Base-by-base conservation (phyloP, 108 stramenopile genomes). In the Aurantiochytrium sp. region DNA sequence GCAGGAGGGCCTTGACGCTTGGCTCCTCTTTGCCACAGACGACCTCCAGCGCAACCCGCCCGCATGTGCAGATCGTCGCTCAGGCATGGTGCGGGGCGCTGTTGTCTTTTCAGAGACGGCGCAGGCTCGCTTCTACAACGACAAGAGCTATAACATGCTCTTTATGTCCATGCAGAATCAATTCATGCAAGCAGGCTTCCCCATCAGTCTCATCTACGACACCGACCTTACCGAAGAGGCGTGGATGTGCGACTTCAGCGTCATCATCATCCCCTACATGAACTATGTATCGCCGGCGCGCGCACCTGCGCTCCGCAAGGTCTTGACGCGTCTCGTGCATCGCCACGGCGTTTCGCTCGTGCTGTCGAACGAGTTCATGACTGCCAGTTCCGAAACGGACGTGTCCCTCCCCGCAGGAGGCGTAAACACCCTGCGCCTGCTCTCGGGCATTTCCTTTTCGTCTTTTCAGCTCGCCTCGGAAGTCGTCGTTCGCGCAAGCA, bases 161-260 rank as follows among this genome's bases (percentile, higher is more conserved):
- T 83, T 83, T 23, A 53, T 53, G 51, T 43, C 76, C 76, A 83
- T 83, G 76, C 76, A 83, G 51, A 14, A 53, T 23, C 76, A 83
- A 83, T 53, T 83, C 51, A 83, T 83, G 76, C 76, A 83, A 23
- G 76, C 76, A 12, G 76, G 76, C 45, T 19, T 83, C 4, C 76
- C 76, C n/a, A n/a, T 53, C 45, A 28, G 6, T 6, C 76, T 47
- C 51, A 83, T 83, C 51, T 53, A 83, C 4, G 45, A 53, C 6
- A 16, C 44, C 12, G 51, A 47, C 51, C 45, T 83, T 47, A 18
- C 49, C 49, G 49, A 83, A 3, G 76, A 53, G 3, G 76, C 45
- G 49, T 53, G 51, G 49, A 83, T 83, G 45, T 83, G 76, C 76
- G 23, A 83, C n/a, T 83, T 53, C 23, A 53, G 28, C 28, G 76